Base-by-base conservation (phyloP, 352 stramenopile genomes). In the Thraustochytrium aureum region DNA sequence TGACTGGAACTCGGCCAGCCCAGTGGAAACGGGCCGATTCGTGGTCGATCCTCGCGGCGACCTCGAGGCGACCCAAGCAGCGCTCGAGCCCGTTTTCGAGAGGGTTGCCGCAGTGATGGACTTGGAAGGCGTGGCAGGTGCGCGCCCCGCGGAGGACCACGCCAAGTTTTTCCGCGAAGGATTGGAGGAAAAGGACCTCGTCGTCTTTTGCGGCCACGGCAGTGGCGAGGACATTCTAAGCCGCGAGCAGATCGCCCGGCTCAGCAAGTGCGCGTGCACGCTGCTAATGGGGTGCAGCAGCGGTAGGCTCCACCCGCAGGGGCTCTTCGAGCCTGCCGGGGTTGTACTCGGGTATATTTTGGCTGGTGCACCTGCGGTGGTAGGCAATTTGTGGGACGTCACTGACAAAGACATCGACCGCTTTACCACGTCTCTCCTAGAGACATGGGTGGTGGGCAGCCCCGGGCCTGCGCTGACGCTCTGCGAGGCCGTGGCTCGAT, bases 311-410 rank as follows among this genome's bases (percentile, higher is more conserved):
- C 88, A 92, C 45, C 83, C 74, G 1, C 84, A 93, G 60, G 90
- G 91, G 1, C 86, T 93, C 39, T 99, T 97, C 76, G 94, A 98
- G 67, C 93, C 96, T 6, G 89, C 95, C 82, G 96, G 95, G 6
- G 92, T 97, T 42, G 92, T 95, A 38, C 83, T 98, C 2, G 90
- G 90, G n/a, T 99, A 99, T 84, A 84, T 99, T 20, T 86, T 86
- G 32, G 91, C 91, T 41, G 94, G 94, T 4, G 93, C 92, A 50
- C 92, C 93, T 0, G 94, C 90, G 3, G 95, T 99, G n/a, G 87
- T 99, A 30, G 95, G 92, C 20, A 99, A 99, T 90, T 88, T 99
- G 14, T 99, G 96, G 96, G 96, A 99, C 86, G 96, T 99, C 20
- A 99, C 96, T 33, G 96, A 99, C 84, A 89, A 91, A 72, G 96